phyloP scores from a whole-genome alignment of 768 basidiomycete genomes.

The Botryobasidium botryosum region DNA sequence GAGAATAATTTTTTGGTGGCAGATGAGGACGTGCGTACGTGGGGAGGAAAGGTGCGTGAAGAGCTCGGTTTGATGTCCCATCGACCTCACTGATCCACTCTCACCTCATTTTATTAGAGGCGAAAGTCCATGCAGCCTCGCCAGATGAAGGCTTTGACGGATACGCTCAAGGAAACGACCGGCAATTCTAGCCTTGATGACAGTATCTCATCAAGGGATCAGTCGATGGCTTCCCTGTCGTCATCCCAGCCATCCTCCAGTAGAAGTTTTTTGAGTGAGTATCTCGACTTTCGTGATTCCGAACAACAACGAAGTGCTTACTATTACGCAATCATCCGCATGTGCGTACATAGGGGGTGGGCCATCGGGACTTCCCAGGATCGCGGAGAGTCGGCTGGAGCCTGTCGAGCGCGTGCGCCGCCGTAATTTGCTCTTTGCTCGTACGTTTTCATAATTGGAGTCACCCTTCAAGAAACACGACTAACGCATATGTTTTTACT shows the following conservation, averaged over 20 bases:
- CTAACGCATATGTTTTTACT: background rate
- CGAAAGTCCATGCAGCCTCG: slow-evolving; percentile 42
- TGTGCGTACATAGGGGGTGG: slow-evolving; percentile 28
- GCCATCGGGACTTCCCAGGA: background rate
- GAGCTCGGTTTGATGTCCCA: background rate
- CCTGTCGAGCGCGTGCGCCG: slow-evolving; percentile 54
- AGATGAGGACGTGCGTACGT: slow-evolving; percentile 36
- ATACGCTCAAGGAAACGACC: no score
- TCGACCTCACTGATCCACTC: background rate
- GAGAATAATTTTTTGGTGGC: slow-evolving; percentile 51
- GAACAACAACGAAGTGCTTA: background rate
- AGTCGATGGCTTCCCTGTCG: background rate
- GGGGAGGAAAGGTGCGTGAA: slow-evolving; percentile 43
- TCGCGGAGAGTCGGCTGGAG: slow-evolving; percentile 40
- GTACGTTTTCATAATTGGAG: slow-evolving; percentile 45
- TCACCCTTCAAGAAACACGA: slow-evolving; percentile 36
- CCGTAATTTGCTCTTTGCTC: slow-evolving; percentile 28
- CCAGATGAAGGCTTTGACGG: slow-evolving; percentile 22
- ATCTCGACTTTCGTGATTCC: background rate
- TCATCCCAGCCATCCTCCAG: background rate
- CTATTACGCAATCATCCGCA: background rate
- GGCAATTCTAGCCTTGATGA: no score
- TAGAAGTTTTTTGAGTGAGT: background rate
- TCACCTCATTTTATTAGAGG: background rate
- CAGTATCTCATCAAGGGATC: background rate